phyloP scores from a whole-genome alignment of 2,329 filamentous ascomycete species.

The Ophiognomonia clavigignenti-juglandacearum region DNA sequence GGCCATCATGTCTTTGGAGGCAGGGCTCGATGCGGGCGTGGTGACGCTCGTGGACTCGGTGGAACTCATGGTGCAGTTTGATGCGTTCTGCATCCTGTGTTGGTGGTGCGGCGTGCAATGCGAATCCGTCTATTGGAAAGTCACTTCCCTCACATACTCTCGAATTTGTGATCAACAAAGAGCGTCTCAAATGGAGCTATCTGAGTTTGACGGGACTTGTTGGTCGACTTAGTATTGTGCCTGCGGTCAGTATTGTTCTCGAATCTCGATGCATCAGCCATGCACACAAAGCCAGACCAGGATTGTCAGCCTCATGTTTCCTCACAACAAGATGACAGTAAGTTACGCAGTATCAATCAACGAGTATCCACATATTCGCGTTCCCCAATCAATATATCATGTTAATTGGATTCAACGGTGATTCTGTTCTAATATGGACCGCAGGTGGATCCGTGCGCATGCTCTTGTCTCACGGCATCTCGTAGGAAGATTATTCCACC shows the following conservation, averaged over 20 bases:
- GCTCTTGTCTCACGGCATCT: too few relatives aligned
- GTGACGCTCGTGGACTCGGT: neutral
- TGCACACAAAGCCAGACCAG: neutral
- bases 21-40: neutral
- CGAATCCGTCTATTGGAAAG: neutral
- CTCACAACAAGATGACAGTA: too few relatives aligned
- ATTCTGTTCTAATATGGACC: too few relatives aligned
- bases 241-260: neutral
- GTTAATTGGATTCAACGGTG: too few relatives aligned
- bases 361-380: too few relatives aligned
- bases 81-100: neutral
- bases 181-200: neutral
- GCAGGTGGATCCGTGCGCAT: too few relatives aligned
- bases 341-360: too few relatives aligned
- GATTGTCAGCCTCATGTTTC: neutral
- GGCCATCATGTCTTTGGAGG: slow-evolving; percentile 36
- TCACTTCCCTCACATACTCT: neutral
- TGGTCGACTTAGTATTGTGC: neutral
- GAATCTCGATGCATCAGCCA: neutral
- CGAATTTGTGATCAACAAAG: neutral
- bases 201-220: neutral
- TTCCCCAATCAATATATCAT: too few relatives aligned
- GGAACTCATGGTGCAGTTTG: neutral
- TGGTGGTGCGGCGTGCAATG: neutral
- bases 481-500: too few relatives aligned